phyloP scores from a whole-genome alignment of 495 filamentous ascomycete genomes.

The Penicillium riverlandense region DNA sequence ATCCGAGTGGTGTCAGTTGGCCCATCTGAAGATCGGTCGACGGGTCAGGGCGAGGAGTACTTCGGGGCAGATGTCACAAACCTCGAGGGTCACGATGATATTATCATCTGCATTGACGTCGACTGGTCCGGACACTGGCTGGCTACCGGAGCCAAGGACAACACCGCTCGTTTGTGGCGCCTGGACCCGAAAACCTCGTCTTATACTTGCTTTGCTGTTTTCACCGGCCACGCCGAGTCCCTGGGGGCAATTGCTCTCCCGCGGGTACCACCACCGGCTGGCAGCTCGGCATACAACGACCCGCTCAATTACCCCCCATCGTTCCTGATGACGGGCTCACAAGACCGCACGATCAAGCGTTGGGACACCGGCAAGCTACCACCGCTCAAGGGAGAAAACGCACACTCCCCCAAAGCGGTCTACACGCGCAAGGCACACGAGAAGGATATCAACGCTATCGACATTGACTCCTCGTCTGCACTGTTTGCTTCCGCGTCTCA shows the following conservation, averaged over 20 bases:
- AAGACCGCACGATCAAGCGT: slow-evolving; percentile 89
- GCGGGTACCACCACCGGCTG: slow-evolving; percentile 51
- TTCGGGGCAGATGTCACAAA: slow-evolving; percentile 84
- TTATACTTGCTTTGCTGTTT: slow-evolving; percentile 70
- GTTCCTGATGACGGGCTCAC: slow-evolving; percentile 84
- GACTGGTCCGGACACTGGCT: slow-evolving; percentile 98
- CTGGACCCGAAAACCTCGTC: slow-evolving; percentile 69
- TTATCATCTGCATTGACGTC: slow-evolving; percentile 87
- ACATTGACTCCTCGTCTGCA: slow-evolving; percentile 58
- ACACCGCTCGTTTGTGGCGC: slow-evolving; percentile 85
- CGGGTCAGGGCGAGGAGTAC: slow-evolving; percentile 41
- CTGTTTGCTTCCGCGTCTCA: slow-evolving; percentile 94
- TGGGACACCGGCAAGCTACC: slow-evolving; percentile 61
- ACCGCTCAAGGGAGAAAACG: slow-evolving; percentile 27
- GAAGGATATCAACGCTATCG: slow-evolving; percentile 96
- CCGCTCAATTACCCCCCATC: slow-evolving; percentile 72
- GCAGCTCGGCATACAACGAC: slow-evolving; percentile 54
- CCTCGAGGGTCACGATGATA: slow-evolving; percentile 85
- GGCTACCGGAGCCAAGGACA: slow-evolving; percentile 93
- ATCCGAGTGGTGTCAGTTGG: slow-evolving; percentile 73
- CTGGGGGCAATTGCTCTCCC: slow-evolving; percentile 88
- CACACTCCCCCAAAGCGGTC: slow-evolving; percentile 44
- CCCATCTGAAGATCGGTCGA: slow-evolving; percentile 27
- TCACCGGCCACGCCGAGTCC: slow-evolving; percentile 90
- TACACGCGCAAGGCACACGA: slow-evolving; percentile 94